These are phyloP conservation scores for Fistulina hepatica DNA, from an alignment of 1,284 basidiomycete species.

Conservation along the genomic window DNA sequence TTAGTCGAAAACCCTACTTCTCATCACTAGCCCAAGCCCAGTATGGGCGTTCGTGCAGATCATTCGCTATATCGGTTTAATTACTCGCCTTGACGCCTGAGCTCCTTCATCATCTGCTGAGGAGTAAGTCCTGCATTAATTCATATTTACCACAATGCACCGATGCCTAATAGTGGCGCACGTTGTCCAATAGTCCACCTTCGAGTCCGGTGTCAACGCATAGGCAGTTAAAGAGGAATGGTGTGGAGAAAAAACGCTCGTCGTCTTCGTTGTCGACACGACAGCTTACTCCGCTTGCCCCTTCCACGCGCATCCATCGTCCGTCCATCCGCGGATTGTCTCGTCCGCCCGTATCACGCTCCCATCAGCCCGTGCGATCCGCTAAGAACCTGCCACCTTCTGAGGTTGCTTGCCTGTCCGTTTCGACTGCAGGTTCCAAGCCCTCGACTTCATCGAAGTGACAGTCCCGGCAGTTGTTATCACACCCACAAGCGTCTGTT, in stretches of 20 bases:
- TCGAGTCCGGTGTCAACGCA: constrained; percentile 19
- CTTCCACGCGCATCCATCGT: constrained; percentile 31
- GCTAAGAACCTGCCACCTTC: constrained; percentile 13
- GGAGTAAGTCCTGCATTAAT: too few relatives aligned
- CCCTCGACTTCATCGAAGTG: constrained; percentile 12
- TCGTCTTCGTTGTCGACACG: constrained; percentile 10
- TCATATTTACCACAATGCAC: too few relatives aligned
- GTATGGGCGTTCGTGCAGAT: too few relatives aligned
- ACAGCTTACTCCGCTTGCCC: constrained; percentile 7
- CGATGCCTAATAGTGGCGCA: too few relatives aligned
- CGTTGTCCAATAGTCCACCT: constrained; percentile 13
- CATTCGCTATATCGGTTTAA: too few relatives aligned
- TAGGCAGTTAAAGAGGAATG: constrained; percentile 13
- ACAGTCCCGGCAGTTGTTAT: constrained; percentile 7
- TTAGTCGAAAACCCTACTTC: too few relatives aligned
- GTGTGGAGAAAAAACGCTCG: constrained; percentile 13
- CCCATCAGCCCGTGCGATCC: not conserved
- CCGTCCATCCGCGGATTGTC: constrained; percentile 31
- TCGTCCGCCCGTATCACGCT: constrained; percentile 13
- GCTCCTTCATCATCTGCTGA: too few relatives aligned
- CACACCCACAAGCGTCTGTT: constrained; percentile 26
- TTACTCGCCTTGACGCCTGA: too few relatives aligned
- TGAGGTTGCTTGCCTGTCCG: constrained; percentile 16
- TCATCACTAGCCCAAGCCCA: too few relatives aligned
- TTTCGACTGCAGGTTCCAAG: constrained; percentile 15